These are phyloP conservation scores for Aurinia saxatilis DNA, from an alignment of 345 rosid genomes.

Conservation along the genomic window DNA sequence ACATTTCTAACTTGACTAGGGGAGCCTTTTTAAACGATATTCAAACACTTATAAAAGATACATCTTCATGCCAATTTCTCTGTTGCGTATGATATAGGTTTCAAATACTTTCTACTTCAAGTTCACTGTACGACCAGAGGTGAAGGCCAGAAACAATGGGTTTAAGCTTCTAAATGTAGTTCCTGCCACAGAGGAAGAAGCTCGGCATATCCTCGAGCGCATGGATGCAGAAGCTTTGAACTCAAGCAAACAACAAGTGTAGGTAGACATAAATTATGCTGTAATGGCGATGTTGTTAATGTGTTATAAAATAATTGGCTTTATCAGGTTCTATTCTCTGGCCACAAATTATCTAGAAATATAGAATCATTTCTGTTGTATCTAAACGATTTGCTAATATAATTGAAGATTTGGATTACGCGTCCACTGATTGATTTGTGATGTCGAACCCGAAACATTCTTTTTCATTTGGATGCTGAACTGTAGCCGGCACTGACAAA, in stretches of 20 bases:
- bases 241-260: conserved; percentile 11
- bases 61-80: neutral
- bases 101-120: conserved; percentile 77
- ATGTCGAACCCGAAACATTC: neutral
- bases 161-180: conserved; percentile 61
- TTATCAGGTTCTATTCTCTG: neutral
- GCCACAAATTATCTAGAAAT: neutral
- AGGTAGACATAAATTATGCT: neutral
- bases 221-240: conserved; percentile 52
- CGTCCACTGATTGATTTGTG: neutral
- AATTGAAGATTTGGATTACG: conserved; percentile 9
- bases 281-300: neutral
- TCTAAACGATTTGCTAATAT: conserved; percentile 3
- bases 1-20: neutral
- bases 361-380: neutral
- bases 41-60: neutral
- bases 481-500: neutral
- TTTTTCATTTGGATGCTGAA: neutral
- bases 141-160: conserved; percentile 44
- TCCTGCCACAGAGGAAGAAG: conserved; percentile 89
- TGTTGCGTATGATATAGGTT: conserved; percentile 49
- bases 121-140: conserved; percentile 67
- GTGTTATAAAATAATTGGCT: neutral
- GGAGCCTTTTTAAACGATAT: neutral
- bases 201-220: conserved; percentile 59